phyloP scores from a whole-genome alignment of 2,329 filamentous ascomycete species.

The Trichocomaceae sp. region DNA sequence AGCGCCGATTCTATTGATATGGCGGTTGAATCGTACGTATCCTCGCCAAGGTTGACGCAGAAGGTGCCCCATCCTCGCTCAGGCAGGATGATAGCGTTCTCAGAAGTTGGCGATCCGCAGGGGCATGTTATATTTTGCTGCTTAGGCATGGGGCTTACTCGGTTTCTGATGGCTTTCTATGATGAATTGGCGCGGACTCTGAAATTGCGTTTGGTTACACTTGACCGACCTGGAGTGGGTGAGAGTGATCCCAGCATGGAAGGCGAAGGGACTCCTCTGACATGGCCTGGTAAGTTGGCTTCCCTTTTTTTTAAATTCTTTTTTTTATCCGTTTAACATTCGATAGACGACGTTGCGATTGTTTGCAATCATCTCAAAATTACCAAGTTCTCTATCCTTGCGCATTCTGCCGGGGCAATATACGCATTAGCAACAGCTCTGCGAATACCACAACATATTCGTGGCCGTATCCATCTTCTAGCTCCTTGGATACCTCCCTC shows the following conservation, averaged over 20 bases:
- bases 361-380: constrained; percentile 91
- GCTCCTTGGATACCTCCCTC: constrained; percentile 91
- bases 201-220: constrained; percentile 83
- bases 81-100: constrained; percentile 85
- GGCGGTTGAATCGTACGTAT: constrained; percentile 77
- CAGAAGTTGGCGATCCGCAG: constrained; percentile 87
- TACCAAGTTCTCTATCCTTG: constrained; percentile 90
- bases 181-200: constrained; percentile 87
- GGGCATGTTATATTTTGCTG: constrained; percentile 93
- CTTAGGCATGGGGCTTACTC: constrained; percentile 93
- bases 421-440: constrained; percentile 93
- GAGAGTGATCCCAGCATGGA: constrained; percentile 82
- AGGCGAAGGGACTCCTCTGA: constrained; percentile 75
- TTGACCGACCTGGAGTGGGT: constrained; percentile 88
- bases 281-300: constrained; percentile 79
- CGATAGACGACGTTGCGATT: constrained; percentile 71
- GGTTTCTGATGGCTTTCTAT: constrained; percentile 95
- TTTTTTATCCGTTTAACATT: not conserved
- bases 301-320: not conserved
- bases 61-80: constrained; percentile 81
- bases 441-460: constrained; percentile 91
- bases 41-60: constrained; percentile 76
- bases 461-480: constrained; percentile 85
- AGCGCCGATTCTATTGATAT: constrained; percentile 84
- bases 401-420: constrained; percentile 95